Conservation (phyloP, 2,329 filamentous ascomycete genomes). For the Sphaerulina populicola region DNA sequence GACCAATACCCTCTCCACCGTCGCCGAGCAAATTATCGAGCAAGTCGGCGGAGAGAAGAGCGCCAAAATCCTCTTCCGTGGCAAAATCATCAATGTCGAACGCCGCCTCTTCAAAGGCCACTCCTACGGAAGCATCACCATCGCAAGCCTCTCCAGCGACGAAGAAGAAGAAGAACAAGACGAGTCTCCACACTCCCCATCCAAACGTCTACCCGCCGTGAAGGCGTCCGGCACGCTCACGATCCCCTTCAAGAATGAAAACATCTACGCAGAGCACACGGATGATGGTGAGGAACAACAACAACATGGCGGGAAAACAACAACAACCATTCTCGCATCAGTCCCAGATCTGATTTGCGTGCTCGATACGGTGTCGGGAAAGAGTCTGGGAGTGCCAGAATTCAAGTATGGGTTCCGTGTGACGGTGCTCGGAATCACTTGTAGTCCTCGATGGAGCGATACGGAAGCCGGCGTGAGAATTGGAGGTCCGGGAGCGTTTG, state of each 20-base stretch:
- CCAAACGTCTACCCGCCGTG: conserved; percentile 26
- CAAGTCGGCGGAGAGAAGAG: conserved; percentile 49
- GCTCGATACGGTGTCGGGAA: conserved; percentile 43
- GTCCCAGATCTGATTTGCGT: conserved; percentile 46
- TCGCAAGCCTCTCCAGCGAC: conserved; percentile 28
- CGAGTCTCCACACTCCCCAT: conserved; percentile 29
- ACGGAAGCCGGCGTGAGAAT: conserved; percentile 43
- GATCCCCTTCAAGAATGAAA: conserved; percentile 68
- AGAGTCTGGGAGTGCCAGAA: conserved; percentile 47
- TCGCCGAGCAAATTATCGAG: conserved; percentile 52
- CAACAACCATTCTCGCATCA: conserved; percentile 37
- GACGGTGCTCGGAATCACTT: conserved; percentile 47
- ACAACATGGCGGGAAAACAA: conserved; percentile 7
- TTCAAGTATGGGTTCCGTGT: conserved; percentile 49
- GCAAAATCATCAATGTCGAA: conserved; percentile 56
- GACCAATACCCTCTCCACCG: conserved; percentile 45
- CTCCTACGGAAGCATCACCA: conserved; percentile 52
- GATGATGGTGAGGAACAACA: conserved; percentile 29
- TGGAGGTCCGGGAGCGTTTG: conserved; percentile 45
- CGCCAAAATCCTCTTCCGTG: conserved; percentile 53
- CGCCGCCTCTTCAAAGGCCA: conserved; percentile 50
- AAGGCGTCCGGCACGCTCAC: conserved; percentile 46
- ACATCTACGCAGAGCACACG: conserved; percentile 50
- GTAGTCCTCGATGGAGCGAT: conserved; percentile 48
- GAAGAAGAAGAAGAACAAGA: conserved; percentile 33